Evolutionary conservation across 176 grass and related monocot genomes (phyloP).

Genomic region (Cenchrus purpureus): DNA sequence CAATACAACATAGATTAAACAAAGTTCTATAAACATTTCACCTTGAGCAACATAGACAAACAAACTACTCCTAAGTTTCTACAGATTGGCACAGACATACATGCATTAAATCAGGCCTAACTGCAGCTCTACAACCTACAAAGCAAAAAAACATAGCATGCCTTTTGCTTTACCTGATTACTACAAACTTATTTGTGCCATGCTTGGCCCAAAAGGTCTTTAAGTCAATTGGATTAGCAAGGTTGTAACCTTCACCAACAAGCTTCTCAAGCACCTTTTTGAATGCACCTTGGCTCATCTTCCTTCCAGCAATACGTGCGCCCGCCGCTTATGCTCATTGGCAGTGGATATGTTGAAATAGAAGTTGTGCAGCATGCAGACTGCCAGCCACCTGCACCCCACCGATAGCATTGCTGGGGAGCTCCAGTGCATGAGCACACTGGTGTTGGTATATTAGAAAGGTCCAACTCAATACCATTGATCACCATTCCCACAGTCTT

Average conservation of each 20-base stretch:
- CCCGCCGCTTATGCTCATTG: constrained; percentile 80
- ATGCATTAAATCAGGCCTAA: constrained; percentile 41
- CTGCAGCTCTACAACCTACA: constrained; percentile 38
- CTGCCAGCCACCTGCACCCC: constrained; percentile 90
- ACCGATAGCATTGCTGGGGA: constrained; percentile 79
- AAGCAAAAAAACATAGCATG: constrained; percentile 23
- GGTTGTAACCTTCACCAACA: constrained; percentile 82
- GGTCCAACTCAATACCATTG: constrained; percentile 84
- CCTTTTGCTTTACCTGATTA: constrained; percentile 62
- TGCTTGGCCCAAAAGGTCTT: constrained; percentile 93
- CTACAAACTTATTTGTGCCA: constrained; percentile 92
- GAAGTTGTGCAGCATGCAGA: constrained; percentile 93
- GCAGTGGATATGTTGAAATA: constrained; percentile 77
- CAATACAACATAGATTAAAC: not conserved
- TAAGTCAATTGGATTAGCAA: constrained; percentile 85
- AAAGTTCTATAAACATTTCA: constrained; percentile 2
- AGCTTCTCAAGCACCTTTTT: constrained; percentile 95
- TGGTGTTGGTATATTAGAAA: constrained; percentile 73
- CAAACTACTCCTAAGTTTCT: constrained; percentile 48
- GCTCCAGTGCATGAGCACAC: constrained; percentile 87
- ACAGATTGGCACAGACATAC: constrained; percentile 46
- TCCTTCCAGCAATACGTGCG: constrained; percentile 81
- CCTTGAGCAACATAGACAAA: not conserved
- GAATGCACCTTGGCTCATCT: constrained; percentile 94
- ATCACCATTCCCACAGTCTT: constrained; percentile 72